phyloP scores from a whole-genome alignment of 2,329 filamentous ascomycete species.

The Pseudogymnoascus sp. region DNA sequence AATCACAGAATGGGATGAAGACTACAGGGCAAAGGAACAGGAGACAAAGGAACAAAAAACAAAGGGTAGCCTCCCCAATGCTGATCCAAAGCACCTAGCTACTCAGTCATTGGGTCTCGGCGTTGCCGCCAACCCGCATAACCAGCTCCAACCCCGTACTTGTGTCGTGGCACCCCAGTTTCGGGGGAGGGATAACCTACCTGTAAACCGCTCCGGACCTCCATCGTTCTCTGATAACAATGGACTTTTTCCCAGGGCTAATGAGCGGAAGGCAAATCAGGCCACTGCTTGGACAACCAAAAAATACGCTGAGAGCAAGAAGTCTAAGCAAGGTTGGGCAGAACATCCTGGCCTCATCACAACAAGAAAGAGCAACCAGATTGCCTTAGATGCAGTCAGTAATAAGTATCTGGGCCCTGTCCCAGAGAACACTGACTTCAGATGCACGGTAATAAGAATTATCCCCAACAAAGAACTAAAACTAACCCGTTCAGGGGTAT shows the following conservation, averaged over 20 bases:
- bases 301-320: background rate
- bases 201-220: background rate
- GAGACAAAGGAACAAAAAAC: background rate
- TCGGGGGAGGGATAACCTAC: background rate
- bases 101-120: background rate
- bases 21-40: background rate
- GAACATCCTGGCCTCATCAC: background rate
- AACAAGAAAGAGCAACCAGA: constrained; percentile 6
- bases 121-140: background rate
- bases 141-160: background rate
- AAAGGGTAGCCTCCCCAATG: background rate
- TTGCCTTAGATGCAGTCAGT: background rate
- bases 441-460: background rate
- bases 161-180: background rate
- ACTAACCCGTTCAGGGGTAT: background rate
- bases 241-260: background rate
- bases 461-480: background rate
- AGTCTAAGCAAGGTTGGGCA: background rate
- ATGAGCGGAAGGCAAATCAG: background rate
- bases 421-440: background rate
- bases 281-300: background rate
- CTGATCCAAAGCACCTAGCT: background rate
- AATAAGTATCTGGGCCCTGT: background rate
- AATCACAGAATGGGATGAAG: constrained; percentile 1
- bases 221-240: background rate